Percentiles rank a stretch among this genome's conserved stretches.
Conservation (phyloP, 2,329 filamentous ascomycete species). For the Madurella fahalii region DNA sequence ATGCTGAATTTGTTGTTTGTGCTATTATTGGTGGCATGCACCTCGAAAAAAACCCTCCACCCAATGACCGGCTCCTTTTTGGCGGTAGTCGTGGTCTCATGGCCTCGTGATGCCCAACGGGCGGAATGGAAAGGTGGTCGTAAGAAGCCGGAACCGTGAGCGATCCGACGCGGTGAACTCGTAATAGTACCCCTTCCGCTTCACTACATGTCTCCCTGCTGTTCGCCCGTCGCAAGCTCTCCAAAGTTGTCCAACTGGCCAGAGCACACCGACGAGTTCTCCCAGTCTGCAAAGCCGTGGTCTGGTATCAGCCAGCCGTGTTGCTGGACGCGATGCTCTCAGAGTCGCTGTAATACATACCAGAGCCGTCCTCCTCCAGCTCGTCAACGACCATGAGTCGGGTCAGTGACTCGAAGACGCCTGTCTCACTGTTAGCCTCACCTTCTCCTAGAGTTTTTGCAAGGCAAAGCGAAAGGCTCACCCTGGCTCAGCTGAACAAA, state of each 20-base stretch:
- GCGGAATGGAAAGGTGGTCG: not conserved
- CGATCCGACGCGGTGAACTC: not conserved
- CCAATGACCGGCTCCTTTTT: not conserved
- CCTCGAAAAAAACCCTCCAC: not conserved
- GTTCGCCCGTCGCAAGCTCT: slow-evolving; percentile 40
- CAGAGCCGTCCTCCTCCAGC: slow-evolving; percentile 55
- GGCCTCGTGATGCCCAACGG: not conserved
- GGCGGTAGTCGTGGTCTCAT: not conserved
- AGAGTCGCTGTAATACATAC: slow-evolving; percentile 46
- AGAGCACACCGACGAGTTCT: slow-evolving; percentile 51
- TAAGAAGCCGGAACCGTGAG: not conserved
- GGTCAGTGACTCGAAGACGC: slow-evolving; percentile 46
- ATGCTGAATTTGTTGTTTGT: not conserved
- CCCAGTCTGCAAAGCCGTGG: slow-evolving; percentile 46
- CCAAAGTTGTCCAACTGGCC: slow-evolving; percentile 50
- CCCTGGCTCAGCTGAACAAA: slow-evolving; percentile 36
- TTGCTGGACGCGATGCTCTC: slow-evolving; percentile 31
- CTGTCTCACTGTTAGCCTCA: slow-evolving; percentile 29
- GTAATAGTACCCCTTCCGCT: not conserved
- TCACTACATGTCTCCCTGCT: slow-evolving; percentile 3
- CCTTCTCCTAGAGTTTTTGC: not conserved
- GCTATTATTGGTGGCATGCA: not conserved
- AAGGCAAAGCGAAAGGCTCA: slow-evolving; percentile 27
- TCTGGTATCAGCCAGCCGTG: slow-evolving; percentile 32
- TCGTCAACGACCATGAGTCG: slow-evolving; percentile 55